A percentile compares a stretch with the other conserved stretches of the same genome.
These are phyloP conservation scores for Anisodus tanguticus DNA, from an alignment of 257 asterid genomes.

Conservation along the genomic window DNA sequence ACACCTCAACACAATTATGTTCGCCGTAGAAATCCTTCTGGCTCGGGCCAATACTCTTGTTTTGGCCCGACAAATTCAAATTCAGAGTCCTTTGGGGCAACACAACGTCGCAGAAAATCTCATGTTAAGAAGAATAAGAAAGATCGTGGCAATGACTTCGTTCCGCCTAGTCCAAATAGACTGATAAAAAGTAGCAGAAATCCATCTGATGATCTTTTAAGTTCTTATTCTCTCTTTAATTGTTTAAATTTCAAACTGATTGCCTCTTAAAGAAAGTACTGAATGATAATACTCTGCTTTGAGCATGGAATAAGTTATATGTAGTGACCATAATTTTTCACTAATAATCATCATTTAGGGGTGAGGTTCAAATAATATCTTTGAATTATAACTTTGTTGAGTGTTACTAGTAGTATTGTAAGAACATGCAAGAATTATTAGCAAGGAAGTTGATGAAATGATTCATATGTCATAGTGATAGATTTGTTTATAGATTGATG, in stretches of 20 bases:
- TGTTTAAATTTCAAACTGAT: neutral
- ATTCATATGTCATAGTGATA: neutral
- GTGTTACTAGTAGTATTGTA: neutral
- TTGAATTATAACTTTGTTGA: neutral
- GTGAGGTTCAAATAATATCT: neutral
- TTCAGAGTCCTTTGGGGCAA: slow-evolving; percentile 43
- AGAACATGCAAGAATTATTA: neutral
- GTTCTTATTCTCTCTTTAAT: slow-evolving; percentile 24
- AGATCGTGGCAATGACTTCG: slow-evolving; percentile 31
- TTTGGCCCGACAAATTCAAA: slow-evolving; percentile 30
- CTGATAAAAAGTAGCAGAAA: slow-evolving; percentile 33
- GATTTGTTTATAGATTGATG: neutral
- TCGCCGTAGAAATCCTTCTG: slow-evolving; percentile 38
- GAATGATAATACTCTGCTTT: neutral
- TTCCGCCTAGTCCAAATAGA: slow-evolving; percentile 37
- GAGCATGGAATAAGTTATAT: neutral
- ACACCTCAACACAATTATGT: slow-evolving; percentile 3
- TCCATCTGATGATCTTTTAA: slow-evolving; percentile 57
- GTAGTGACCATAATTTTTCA: neutral
- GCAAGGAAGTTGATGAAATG: neutral
- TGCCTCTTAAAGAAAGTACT: neutral
- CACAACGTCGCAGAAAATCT: slow-evolving; percentile 39
- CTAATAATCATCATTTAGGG: neutral
- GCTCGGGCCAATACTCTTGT: slow-evolving; percentile 37
- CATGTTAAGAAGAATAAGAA: slow-evolving; percentile 34